These are phyloP conservation scores for Penicillium sp. DNA, from an alignment of 2,329 filamentous ascomycete genomes.

Conservation along the genomic window DNA sequence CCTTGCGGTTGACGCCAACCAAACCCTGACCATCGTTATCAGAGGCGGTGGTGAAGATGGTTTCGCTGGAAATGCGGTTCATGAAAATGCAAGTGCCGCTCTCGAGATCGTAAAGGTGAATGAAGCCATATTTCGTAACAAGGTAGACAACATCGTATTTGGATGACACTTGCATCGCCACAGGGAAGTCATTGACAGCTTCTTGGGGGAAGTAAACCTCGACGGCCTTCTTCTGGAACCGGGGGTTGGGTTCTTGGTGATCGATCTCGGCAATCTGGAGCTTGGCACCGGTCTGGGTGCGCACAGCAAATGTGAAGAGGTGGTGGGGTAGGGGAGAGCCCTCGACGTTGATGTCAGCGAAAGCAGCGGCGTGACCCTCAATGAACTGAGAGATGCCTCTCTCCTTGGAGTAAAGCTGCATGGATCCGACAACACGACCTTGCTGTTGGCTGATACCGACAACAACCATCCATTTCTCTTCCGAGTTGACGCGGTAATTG, in stretches of 20 bases:
- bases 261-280: slow-evolving; percentile 98
- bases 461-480: slow-evolving; percentile 98
- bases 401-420: slow-evolving; percentile 97
- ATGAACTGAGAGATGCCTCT: slow-evolving; percentile 97
- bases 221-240: slow-evolving; percentile 93
- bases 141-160: slow-evolving; percentile 97
- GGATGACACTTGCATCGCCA: slow-evolving; percentile 94
- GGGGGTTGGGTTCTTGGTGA: slow-evolving; percentile 83
- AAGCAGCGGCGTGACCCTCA: slow-evolving; percentile 94
- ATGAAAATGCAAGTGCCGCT: slow-evolving; percentile 96
- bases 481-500: slow-evolving; percentile 95
- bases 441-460: slow-evolving; percentile 94
- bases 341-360: slow-evolving; percentile 86
- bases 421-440: slow-evolving; percentile 89
- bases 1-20: slow-evolving; percentile 94
- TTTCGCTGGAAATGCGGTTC: slow-evolving; percentile 99
- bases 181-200: slow-evolving; percentile 95
- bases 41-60: slow-evolving; percentile 90
- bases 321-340: slow-evolving; percentile 90
- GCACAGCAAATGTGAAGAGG: slow-evolving; percentile 94
- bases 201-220: slow-evolving; percentile 98
- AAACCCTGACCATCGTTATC: slow-evolving; percentile 86
- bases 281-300: slow-evolving; percentile 87
- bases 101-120: slow-evolving; percentile 97
- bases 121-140: slow-evolving; percentile 98